A percentile compares a stretch with the other conserved stretches of the same genome.
Conservation (phyloP, 2,329 filamentous ascomycete species). For the Incumbomyces lentus region DNA sequence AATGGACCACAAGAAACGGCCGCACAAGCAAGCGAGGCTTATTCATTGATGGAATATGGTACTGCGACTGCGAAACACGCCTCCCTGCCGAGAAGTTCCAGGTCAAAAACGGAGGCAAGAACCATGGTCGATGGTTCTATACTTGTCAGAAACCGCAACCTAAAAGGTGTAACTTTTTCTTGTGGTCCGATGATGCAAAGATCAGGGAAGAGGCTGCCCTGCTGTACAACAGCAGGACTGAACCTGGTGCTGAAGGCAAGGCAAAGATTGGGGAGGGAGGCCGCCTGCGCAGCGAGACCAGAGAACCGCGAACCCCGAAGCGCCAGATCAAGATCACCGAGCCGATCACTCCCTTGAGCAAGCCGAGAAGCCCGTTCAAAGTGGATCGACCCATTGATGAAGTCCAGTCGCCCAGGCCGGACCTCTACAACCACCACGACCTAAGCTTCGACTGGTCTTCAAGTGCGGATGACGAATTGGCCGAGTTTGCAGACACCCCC, state of each 20-base stretch:
- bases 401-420: background rate
- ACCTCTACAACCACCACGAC: conserved; percentile 25
- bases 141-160: conserved; percentile 43
- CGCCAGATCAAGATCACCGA: conserved; percentile 7
- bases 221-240: conserved; percentile 35
- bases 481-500: conserved; percentile 25
- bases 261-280: background rate
- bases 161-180: conserved; percentile 48
- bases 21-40: conserved; percentile 26
- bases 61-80: conserved; percentile 47
- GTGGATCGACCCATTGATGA: background rate
- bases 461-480: conserved; percentile 26
- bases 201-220: conserved; percentile 41
- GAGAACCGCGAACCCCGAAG: conserved; percentile 21
- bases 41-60: conserved; percentile 37
- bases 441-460: conserved; percentile 29
- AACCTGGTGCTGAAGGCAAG: conserved; percentile 22
- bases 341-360: conserved; percentile 13
- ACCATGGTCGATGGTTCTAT: conserved; percentile 50
- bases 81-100: conserved; percentile 45
- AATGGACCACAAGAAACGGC: conserved; percentile 15
- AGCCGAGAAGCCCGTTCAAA: background rate
- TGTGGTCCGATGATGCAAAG: conserved; percentile 51
- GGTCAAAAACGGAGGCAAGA: conserved; percentile 47
- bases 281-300: conserved; percentile 4